These are phyloP conservation scores for Lepraria neglecta DNA, from an alignment of 495 filamentous ascomycete species.

Conservation along the genomic window DNA sequence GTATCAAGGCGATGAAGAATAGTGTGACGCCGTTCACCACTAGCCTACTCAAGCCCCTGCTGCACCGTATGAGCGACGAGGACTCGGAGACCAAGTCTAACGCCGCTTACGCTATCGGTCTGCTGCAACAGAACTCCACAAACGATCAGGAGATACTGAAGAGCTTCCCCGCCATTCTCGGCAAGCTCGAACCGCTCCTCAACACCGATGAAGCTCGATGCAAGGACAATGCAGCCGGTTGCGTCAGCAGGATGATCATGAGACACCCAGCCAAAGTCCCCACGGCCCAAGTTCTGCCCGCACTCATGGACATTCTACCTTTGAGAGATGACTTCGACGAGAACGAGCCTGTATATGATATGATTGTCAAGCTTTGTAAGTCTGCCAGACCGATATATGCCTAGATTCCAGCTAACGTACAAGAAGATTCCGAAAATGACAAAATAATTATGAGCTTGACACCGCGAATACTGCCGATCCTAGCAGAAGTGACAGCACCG, in stretches of 20 bases:
- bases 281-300: constrained; percentile 71
- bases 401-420: not conserved
- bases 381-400: constrained; percentile 22
- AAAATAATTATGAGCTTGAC: constrained; percentile 69
- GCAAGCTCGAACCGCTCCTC: constrained; percentile 77
- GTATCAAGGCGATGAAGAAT: constrained; percentile 74
- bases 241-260: constrained; percentile 85
- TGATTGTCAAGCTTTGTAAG: constrained; percentile 82
- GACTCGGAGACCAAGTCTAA: constrained; percentile 92
- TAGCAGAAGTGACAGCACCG: constrained; percentile 70
- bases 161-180: constrained; percentile 67
- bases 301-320: constrained; percentile 70
- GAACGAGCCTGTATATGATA: constrained; percentile 85
- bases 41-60: constrained; percentile 67
- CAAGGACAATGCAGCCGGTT: constrained; percentile 91
- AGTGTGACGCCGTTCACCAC: constrained; percentile 71
- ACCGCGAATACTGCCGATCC: constrained; percentile 66
- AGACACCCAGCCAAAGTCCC: constrained; percentile 73
- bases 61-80: constrained; percentile 83
- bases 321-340: constrained; percentile 94
- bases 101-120: constrained; percentile 81
- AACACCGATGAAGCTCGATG: constrained; percentile 66
- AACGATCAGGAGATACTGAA: constrained; percentile 64
- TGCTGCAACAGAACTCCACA: constrained; percentile 72
- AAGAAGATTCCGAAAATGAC: constrained; percentile 62